Conservation (phyloP, 768 basidiomycete genomes). For the Lactarius indigo region DNA sequence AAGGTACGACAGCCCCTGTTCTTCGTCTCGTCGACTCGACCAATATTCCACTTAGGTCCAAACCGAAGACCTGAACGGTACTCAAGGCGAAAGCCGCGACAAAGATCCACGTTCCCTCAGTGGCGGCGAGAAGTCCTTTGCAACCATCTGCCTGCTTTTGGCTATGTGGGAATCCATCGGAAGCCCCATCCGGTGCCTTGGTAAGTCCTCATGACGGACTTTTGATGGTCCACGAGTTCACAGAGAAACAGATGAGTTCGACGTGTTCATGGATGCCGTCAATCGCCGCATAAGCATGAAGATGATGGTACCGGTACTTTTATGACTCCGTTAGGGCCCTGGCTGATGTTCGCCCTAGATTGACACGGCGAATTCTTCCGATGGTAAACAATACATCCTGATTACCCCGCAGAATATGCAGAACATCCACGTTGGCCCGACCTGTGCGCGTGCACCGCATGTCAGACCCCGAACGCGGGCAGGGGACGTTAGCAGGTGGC, state of each 20-base stretch:
- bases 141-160: slow-evolving; percentile 90
- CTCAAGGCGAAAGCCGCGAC: slow-evolving; percentile 54
- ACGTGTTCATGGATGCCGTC: slow-evolving; percentile 96
- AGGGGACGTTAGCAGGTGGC: slow-evolving; percentile 41
- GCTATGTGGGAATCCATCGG: slow-evolving; percentile 95
- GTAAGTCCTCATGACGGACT: slow-evolving; percentile 37
- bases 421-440: slow-evolving; percentile 60
- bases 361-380: slow-evolving; percentile 81
- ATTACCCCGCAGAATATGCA: slow-evolving; percentile 96
- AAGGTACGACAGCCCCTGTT: slow-evolving; percentile 40
- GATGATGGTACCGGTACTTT: slow-evolving; percentile 68
- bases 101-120: slow-evolving; percentile 85
- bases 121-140: slow-evolving; percentile 96
- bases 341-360: slow-evolving; percentile 46
- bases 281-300: slow-evolving; percentile 91
- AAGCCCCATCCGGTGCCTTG: slow-evolving; percentile 89
- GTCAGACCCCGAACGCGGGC: slow-evolving; percentile 74
- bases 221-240: slow-evolving; percentile 4
- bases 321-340: not conserved
- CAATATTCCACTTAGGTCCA: slow-evolving; percentile 49
- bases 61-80: slow-evolving; percentile 73
- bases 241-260: slow-evolving; percentile 76
- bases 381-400: slow-evolving; percentile 89
- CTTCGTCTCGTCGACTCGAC: not conserved
- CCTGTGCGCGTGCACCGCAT: slow-evolving; percentile 75